Evolutionary conservation across 225 moss, liverwort and hornwort species (phyloP).

Genomic region (Marchantia paleacea): DNA sequence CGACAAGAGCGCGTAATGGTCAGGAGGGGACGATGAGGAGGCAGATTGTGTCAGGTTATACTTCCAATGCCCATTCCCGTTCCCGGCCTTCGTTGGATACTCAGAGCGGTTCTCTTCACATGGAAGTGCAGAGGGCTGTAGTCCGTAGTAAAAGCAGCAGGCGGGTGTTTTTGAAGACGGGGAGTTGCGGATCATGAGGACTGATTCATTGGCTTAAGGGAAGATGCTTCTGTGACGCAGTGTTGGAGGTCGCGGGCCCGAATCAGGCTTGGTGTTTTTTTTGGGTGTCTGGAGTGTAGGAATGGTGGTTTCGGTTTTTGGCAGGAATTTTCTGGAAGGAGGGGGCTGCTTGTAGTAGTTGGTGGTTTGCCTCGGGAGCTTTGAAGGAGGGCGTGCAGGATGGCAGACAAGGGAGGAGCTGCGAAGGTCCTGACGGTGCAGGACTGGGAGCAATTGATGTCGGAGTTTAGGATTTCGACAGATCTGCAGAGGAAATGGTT

Average conservation of each 20-base stretch:
- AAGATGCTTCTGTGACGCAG: background rate
- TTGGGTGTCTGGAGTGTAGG: background rate
- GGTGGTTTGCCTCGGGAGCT: background rate
- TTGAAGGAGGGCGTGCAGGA: conserved; percentile 18
- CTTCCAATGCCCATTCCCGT: background rate
- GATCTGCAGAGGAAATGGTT: conserved; percentile 87
- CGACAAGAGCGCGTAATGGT: background rate
- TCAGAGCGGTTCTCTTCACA: background rate
- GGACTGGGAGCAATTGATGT: conserved; percentile 94
- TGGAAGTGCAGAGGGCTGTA: background rate
- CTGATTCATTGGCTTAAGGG: background rate
- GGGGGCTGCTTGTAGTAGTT: background rate
- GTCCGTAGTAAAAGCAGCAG: too few species aligned
- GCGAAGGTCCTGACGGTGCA: conserved; percentile 68
- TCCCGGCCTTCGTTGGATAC: background rate
- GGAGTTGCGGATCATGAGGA: conserved; percentile 6
- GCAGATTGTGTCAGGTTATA: background rate
- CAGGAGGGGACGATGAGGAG: background rate
- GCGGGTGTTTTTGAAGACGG: background rate
- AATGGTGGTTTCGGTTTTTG: background rate
- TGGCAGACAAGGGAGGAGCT: conserved; percentile 81
- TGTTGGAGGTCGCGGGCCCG: background rate
- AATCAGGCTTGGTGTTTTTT: background rate
- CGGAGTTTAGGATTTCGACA: conserved; percentile 64
- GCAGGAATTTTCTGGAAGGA: background rate